Evolutionary conservation across 352 stramenopile species (phyloP).

Genomic region (Pythium coloratum): DNA sequence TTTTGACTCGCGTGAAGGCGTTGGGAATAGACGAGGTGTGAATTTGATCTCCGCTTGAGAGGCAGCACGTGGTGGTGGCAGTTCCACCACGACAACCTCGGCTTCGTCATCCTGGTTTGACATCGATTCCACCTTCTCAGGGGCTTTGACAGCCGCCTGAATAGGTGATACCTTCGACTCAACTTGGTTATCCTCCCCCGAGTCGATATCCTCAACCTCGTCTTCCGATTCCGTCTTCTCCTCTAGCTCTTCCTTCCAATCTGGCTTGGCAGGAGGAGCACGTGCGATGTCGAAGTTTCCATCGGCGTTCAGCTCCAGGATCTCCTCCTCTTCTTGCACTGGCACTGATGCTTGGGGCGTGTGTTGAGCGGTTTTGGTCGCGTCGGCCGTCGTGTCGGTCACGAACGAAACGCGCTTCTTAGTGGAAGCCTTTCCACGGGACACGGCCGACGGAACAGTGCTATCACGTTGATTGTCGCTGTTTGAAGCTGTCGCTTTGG

Average conservation of each 20-base stretch:
- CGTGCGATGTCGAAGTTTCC: constrained; percentile 49
- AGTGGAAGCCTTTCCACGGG: not conserved
- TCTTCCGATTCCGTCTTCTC: constrained; percentile 3
- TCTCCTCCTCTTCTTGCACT: constrained; percentile 12
- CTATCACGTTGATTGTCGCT: constrained; percentile 28
- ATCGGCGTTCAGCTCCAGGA: constrained; percentile 57
- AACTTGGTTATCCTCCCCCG: constrained; percentile 1
- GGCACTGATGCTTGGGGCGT: not conserved
- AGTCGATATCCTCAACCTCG: constrained; percentile 15
- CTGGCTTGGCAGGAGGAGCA: constrained; percentile 7
- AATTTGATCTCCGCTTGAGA: constrained; percentile 66
- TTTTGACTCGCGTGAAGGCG: constrained; percentile 76
- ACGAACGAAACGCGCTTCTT: constrained; percentile 45
- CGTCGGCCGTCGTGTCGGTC: not conserved
- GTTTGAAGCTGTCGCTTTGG: not conserved
- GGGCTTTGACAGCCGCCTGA: not conserved
- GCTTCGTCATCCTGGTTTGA: constrained; percentile 8
- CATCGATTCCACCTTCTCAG: not conserved
- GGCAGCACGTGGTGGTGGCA: constrained; percentile 47
- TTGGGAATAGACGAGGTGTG: constrained; percentile 76
- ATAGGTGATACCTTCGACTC: not conserved
- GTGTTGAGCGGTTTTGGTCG: not conserved
- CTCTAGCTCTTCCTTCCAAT: constrained; percentile 1
- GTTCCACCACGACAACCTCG: constrained; percentile 19
- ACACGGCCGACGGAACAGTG: not conserved